These are phyloP conservation scores for Calamus simplicifolius DNA, from an alignment of 176 grass and related monocot genomes.

Conservation along the genomic window DNA sequence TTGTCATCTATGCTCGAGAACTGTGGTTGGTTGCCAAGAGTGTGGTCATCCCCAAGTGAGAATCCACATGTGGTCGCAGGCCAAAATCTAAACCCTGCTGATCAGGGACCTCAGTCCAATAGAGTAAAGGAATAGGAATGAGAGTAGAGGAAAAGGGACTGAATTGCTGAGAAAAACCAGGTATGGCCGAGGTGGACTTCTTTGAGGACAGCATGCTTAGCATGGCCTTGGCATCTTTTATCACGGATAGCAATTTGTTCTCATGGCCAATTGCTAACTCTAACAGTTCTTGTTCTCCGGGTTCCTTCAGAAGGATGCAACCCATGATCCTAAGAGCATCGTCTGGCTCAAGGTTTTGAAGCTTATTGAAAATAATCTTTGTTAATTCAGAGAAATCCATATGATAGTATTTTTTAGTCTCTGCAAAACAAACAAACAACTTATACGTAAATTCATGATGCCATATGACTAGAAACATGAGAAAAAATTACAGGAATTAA, in stretches of 20 bases:
- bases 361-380: conserved; percentile 17
- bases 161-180: not conserved
- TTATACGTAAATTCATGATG: not conserved
- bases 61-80: not conserved
- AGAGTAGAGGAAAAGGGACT: not conserved
- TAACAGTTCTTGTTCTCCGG: conserved; percentile 10
- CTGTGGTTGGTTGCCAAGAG: not conserved
- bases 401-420: conserved; percentile 2
- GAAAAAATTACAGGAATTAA: too few relatives aligned
- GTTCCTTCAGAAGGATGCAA: conserved; percentile 16
- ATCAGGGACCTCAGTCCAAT: not conserved
- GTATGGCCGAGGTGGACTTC: not conserved
- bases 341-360: conserved; percentile 14
- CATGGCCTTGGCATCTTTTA: conserved; percentile 26
- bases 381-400: conserved; percentile 29
- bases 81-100: conserved; percentile 6
- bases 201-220: too few relatives aligned
- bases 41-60: not conserved
- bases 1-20: not conserved
- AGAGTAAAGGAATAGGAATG: not conserved
- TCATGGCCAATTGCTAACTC: conserved; percentile 16
- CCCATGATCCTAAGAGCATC: conserved; percentile 16
- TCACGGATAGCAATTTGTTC: conserved; percentile 24
- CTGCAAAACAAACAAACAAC: not conserved
- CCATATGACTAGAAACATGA: too few relatives aligned